A percentile compares a stretch with the other conserved stretches of the same genome.
phyloP scores from a whole-genome alignment of 179 eudicot species.

The Beta macrorhiza region DNA sequence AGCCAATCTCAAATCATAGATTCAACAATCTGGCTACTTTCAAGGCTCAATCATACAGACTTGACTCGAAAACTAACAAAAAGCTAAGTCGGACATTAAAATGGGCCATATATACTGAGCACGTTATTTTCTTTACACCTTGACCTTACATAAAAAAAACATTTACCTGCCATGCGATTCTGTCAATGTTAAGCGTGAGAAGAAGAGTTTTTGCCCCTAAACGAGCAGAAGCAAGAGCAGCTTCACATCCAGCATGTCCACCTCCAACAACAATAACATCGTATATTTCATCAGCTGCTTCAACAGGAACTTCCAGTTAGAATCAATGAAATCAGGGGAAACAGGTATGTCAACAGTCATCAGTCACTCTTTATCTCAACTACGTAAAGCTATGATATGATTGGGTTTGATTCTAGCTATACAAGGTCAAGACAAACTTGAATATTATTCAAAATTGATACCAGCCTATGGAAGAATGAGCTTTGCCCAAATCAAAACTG shows the following conservation, averaged over 20 bases:
- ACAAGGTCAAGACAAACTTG: no score
- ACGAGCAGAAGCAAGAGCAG: conserved; percentile 96
- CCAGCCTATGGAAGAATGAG: not conserved
- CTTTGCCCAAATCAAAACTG: no score
- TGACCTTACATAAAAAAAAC: not conserved
- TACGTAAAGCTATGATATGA: not conserved
- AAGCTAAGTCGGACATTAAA: not conserved
- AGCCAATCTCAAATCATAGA: not conserved
- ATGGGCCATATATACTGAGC: not conserved
- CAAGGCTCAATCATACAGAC: not conserved
- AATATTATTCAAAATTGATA: not conserved
- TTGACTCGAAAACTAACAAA: not conserved
- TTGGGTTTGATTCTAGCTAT: no score
- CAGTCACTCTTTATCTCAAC: conserved; percentile 14
- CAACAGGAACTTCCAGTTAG: conserved; percentile 45
- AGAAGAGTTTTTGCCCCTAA: conserved; percentile 96
- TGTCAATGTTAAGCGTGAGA: conserved; percentile 87
- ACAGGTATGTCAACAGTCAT: not conserved
- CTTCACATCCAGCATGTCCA: conserved; percentile 99
- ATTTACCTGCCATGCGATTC: conserved; percentile 97
- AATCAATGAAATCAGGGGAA: not conserved
- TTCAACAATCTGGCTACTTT: not conserved
- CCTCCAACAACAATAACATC: conserved; percentile 99
- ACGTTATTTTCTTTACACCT: not conserved
- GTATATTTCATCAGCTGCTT: conserved; percentile 56